Percentiles rank a stretch among this genome's conserved stretches.
phyloP scores from a whole-genome alignment of 345 rosid genomes.

The Gossypioides kirkii region DNA sequence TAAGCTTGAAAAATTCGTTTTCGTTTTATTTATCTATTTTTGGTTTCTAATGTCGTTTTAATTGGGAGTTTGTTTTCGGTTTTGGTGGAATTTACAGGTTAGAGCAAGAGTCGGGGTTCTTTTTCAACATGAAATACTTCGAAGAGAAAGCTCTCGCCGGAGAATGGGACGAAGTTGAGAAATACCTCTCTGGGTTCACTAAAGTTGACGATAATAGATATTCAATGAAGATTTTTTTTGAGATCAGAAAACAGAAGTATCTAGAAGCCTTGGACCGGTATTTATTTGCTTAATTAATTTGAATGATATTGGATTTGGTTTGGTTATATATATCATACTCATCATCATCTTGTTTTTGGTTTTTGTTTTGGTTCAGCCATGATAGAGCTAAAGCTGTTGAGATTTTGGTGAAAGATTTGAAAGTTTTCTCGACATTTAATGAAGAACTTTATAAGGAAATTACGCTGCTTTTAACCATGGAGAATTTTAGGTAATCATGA shows the following conservation, averaged over 20 bases:
- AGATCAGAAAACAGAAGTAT: slow-evolving; percentile 58
- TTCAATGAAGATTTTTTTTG: slow-evolving; percentile 54
- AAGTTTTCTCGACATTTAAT: slow-evolving; percentile 75
- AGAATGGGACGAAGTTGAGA: slow-evolving; percentile 38
- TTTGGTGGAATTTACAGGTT: slow-evolving; percentile 10
- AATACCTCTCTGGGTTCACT: slow-evolving; percentile 32
- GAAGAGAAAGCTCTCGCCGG: slow-evolving; percentile 33
- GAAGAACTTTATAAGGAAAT: slow-evolving; percentile 89
- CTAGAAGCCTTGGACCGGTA: slow-evolving; percentile 62
- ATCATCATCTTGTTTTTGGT: background rate
- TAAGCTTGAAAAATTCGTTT: slow-evolving; percentile 17
- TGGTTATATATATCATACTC: background rate
- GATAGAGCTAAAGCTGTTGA: slow-evolving; percentile 89
- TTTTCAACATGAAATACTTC: slow-evolving; percentile 31
- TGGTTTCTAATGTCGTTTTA: slow-evolving; percentile 13
- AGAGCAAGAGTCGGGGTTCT: slow-evolving; percentile 32
- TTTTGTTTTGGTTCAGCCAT: slow-evolving; percentile 36
- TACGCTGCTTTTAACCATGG: slow-evolving; percentile 79
- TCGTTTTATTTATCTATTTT: background rate
- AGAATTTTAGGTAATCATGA: slow-evolving; percentile 62
- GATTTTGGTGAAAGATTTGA: slow-evolving; percentile 75
- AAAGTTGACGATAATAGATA: slow-evolving; percentile 37
- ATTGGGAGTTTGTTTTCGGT: slow-evolving; percentile 1
- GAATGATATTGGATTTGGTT: slow-evolving; percentile 7
- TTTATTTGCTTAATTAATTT: background rate